Conservation (phyloP, 176 grass and related monocot genomes). For the Carex parvula region DNA sequence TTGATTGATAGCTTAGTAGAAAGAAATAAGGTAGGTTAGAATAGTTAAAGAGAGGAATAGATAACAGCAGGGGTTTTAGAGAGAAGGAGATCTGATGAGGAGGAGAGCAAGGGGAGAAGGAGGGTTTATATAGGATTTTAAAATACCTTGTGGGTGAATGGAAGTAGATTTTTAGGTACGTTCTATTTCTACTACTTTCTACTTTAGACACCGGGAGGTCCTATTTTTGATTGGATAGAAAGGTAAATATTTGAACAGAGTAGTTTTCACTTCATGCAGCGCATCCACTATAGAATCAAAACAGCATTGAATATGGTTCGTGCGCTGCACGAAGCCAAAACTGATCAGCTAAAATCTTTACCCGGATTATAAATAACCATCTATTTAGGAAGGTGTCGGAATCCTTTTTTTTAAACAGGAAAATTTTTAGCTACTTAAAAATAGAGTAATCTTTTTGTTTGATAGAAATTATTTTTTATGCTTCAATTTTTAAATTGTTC, state of each 20-base stretch:
- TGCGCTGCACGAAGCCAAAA: no score
- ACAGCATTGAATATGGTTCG: no score
- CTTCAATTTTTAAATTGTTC: background rate
- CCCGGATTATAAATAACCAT: background rate
- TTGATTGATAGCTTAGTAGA: conserved; percentile 1
- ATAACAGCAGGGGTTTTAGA: background rate
- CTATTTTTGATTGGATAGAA: background rate
- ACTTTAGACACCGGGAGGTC: background rate
- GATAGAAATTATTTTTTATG: background rate
- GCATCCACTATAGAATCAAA: no score
- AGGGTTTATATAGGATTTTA: conserved; percentile 22
- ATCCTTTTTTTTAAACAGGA: background rate
- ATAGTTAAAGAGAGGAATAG: background rate
- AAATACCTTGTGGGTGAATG: background rate
- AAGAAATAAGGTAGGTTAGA: background rate
- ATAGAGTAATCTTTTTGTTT: background rate
- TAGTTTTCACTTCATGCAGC: no score
- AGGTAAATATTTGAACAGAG: no score
- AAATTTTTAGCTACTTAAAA: background rate
- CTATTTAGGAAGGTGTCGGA: background rate
- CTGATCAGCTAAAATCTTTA: no score
- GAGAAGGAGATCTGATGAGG: conserved; percentile 20
- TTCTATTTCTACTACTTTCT: conserved; percentile 2
- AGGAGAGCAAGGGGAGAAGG: background rate
- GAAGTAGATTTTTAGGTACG: background rate